phyloP scores from a whole-genome alignment of 2,329 filamentous ascomycete genomes.

The Hymenoscyphus linearis region DNA sequence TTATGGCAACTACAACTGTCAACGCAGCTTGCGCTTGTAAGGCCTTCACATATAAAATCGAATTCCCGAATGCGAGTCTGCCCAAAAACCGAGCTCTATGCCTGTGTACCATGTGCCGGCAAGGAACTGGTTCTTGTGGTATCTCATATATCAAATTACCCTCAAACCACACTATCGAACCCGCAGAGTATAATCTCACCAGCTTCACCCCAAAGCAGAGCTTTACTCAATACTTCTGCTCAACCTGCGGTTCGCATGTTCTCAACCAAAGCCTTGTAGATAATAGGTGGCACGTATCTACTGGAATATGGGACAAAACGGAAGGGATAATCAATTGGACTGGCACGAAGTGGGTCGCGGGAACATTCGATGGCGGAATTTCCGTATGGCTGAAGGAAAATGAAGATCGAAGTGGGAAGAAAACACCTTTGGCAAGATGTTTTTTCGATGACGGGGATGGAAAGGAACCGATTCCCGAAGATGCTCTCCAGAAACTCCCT shows the following conservation, averaged over 20 bases:
- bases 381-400: conserved; percentile 36
- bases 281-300: conserved; percentile 30
- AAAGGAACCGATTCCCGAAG: neutral
- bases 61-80: conserved; percentile 31
- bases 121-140: conserved; percentile 42
- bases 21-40: conserved; percentile 36
- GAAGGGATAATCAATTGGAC: conserved; percentile 27
- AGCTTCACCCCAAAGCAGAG: neutral
- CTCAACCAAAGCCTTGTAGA: conserved; percentile 27
- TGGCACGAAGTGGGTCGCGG: conserved; percentile 30
- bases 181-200: conserved; percentile 35
- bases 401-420: conserved; percentile 11
- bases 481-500: neutral
- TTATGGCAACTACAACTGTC: conserved; percentile 19
- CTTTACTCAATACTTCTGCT: conserved; percentile 42
- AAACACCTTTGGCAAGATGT: neutral
- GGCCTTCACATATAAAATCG: conserved; percentile 32
- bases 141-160: conserved; percentile 40
- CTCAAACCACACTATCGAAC: conserved; percentile 21
- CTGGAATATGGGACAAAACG: conserved; percentile 31
- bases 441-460: neutral
- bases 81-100: conserved; percentile 40
- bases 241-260: conserved; percentile 43
- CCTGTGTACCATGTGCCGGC: conserved; percentile 47
- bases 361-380: conserved; percentile 49